These are phyloP conservation scores for Puya raimondii DNA, from an alignment of 176 grass and related monocot species.

Conservation along the genomic window DNA sequence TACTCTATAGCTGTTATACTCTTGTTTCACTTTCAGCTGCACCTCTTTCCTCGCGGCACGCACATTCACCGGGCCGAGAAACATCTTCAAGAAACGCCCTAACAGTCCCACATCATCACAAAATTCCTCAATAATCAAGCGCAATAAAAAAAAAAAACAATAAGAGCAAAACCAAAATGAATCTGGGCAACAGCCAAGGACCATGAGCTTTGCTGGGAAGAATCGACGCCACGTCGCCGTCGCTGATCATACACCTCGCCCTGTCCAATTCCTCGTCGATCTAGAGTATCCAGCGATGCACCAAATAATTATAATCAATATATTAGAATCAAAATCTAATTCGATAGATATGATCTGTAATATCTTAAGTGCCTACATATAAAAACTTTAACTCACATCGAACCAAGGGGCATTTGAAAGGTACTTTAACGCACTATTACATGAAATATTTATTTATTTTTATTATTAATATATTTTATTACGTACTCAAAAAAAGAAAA, in stretches of 20 bases:
- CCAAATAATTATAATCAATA: too few relatives aligned
- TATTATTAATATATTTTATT: too few relatives aligned
- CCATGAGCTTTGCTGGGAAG: conserved; percentile 68
- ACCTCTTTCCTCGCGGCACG: conserved; percentile 76
- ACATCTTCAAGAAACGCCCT: conserved; percentile 77
- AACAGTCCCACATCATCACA: conserved; percentile 7
- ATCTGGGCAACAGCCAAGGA: conserved; percentile 14
- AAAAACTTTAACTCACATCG: too few relatives aligned
- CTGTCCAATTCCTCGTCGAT: conserved; percentile 84
- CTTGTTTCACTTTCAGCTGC: conserved; percentile 96
- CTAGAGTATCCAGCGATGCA: background rate
- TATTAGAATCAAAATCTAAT: too few relatives aligned
- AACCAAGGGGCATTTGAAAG: too few relatives aligned
- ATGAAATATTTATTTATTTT: too few relatives aligned
- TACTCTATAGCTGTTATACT: conserved; percentile 98
- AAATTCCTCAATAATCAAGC: conserved; percentile 11
- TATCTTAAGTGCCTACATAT: too few relatives aligned
- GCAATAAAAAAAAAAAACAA: background rate
- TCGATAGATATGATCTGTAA: too few relatives aligned
- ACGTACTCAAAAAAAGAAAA: too few relatives aligned
- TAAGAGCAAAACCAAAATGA: conserved; percentile 14
- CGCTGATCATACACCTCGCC: conserved; percentile 53
- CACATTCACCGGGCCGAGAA: conserved; percentile 86
- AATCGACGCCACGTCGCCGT: conserved; percentile 58
- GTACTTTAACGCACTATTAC: too few relatives aligned